Base-by-base conservation (phyloP, 306 rosid species). In the Quercus glauca region DNA sequence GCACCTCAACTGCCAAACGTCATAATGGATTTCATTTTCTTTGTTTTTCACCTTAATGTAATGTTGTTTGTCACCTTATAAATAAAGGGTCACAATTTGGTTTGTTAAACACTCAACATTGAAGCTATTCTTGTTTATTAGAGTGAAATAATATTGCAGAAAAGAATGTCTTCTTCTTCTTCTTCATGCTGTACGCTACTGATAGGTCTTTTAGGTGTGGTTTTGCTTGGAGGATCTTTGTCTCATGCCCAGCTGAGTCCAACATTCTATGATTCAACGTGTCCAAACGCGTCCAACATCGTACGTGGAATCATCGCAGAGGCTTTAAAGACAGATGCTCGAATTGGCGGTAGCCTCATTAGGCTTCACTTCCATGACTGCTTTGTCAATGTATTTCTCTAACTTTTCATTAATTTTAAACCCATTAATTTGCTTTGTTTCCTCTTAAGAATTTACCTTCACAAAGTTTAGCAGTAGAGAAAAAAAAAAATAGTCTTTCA, bases 311-410 rank as follows among this genome's bases (percentile, higher is more conserved):
- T 86, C 74, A 67, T 88, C 55, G 0, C 45, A 1, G 26, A 51
- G 0, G 85, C 85, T 71, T 57, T 79, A 4, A n/a, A 1, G 3
- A 17, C 73, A 0, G 91, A 90, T 76, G 20, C 82, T 1, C 79
- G 88, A 1, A 85, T 87, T 5, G 82, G 76, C 21, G 91, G 90
- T 53, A 87, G 88, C 75, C 82, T 90, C 61, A 25, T 76, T 3
- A 82, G 93, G 77, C 90, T 90, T 84, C 87, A 84, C 68, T 87
- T 90, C 61, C 93, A 90, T 15, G 93, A 87, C 23, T 90, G 93
- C 81, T 90, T 90, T 19, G 93, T 90, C 55, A 83, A 83, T 26
- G 92, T 89, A 65, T 0, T 76, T 25, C 5, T 2, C 4, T 72
- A 4, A 17, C 18, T 70, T 19, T 15, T 21, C 53, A 12, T 69